A percentile compares a stretch with the other conserved stretches of the same genome.
These are phyloP conservation scores for Fusarium guadeloupense DNA, from an alignment of 2,329 filamentous ascomycete species.

Conservation along the genomic window DNA sequence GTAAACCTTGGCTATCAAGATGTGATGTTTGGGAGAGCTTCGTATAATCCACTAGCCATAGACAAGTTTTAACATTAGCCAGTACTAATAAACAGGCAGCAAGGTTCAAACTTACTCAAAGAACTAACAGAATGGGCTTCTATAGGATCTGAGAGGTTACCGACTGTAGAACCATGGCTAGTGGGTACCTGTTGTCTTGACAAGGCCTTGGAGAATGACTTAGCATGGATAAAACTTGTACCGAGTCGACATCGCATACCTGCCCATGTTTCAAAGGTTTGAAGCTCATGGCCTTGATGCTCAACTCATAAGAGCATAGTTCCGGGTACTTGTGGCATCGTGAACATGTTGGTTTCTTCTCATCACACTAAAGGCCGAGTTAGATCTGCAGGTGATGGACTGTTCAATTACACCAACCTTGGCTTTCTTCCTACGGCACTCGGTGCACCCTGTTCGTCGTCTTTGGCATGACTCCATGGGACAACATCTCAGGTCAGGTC, in stretches of 20 bases:
- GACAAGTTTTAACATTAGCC: rapidly evolving
- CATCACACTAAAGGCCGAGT: background rate
- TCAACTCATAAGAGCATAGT: conserved; percentile 13
- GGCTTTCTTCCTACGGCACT: conserved; percentile 21
- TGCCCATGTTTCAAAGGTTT: background rate
- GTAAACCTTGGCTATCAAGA: rapidly evolving
- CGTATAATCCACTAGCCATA: too few species aligned
- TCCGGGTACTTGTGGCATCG: conserved; percentile 8
- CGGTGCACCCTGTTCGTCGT: conserved; percentile 13
- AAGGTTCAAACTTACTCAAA: too few species aligned
- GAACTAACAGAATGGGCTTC: too few species aligned
- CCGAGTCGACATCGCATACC: too few species aligned
- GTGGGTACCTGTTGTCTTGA: too few species aligned
- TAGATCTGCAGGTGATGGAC: background rate
- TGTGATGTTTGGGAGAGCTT: too few species aligned
- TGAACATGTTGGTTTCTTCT: conserved; percentile 6
- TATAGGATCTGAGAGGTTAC: too few species aligned
- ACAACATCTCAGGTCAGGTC: background rate
- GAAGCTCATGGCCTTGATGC: background rate
- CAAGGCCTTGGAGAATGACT: too few species aligned
- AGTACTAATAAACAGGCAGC: rapidly evolving
- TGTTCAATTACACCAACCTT: background rate
- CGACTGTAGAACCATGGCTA: too few species aligned
- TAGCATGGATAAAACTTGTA: too few species aligned
- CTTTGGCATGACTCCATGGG: conserved; percentile 6